Conservation (phyloP, 495 filamentous ascomycete genomes). For the Haplographium delicatum region DNA sequence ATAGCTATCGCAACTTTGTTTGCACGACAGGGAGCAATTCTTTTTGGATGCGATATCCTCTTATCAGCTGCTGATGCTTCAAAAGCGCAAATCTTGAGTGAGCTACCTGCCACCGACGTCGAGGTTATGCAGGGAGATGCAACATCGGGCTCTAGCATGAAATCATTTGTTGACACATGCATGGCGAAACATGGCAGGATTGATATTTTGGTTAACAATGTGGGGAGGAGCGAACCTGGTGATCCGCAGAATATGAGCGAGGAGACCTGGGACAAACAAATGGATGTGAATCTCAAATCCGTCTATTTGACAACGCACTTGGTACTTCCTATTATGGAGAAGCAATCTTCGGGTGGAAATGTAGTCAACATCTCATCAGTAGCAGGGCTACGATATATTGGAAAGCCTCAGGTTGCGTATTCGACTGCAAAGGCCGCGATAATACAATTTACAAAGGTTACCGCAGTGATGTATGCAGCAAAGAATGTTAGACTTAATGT, state of each 20-base stretch:
- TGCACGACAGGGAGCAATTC: slow-evolving; percentile 37
- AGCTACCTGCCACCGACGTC: slow-evolving; percentile 24
- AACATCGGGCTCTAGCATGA: slow-evolving; percentile 35
- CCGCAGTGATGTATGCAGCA: slow-evolving; percentile 44
- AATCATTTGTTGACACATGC: slow-evolving; percentile 40
- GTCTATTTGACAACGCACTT: slow-evolving; percentile 43
- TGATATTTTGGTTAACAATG: slow-evolving; percentile 55
- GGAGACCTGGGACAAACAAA: slow-evolving; percentile 44
- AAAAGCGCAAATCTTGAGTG: slow-evolving; percentile 27
- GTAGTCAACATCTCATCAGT: slow-evolving; percentile 43
- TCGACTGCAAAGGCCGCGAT: slow-evolving; percentile 45
- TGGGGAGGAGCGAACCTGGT: slow-evolving; percentile 44
- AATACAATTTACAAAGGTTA: slow-evolving; percentile 44
- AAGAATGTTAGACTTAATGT: slow-evolving; percentile 45
- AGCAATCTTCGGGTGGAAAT: slow-evolving; percentile 28
- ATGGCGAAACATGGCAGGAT: slow-evolving; percentile 44
- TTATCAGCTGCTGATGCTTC: slow-evolving; percentile 33
- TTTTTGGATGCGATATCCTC: slow-evolving; percentile 43
- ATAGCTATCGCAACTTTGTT: slow-evolving; percentile 40
- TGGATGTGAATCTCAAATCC: slow-evolving; percentile 48
- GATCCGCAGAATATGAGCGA: slow-evolving; percentile 43
- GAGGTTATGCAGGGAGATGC: slow-evolving; percentile 39
- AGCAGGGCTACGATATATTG: slow-evolving; percentile 47
- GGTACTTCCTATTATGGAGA: slow-evolving; percentile 46
- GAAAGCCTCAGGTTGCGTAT: slow-evolving; percentile 48